Evolutionary conservation across 257 asterid species (phyloP).

Genomic region (Cruciata laevipes): DNA sequence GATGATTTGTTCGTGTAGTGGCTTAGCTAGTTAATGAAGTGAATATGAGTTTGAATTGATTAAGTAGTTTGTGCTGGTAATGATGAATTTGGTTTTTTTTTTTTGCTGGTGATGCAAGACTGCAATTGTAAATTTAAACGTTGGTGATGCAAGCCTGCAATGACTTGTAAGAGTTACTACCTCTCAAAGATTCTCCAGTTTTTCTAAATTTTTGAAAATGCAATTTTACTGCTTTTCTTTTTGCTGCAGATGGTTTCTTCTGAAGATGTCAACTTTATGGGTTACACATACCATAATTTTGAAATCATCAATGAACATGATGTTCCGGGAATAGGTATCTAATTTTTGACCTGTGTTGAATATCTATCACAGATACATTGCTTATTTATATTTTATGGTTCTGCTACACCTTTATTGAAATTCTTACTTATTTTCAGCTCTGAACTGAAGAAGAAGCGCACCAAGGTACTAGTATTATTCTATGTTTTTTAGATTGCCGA

Average conservation of each 20-base stretch:
- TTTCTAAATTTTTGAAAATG: neutral
- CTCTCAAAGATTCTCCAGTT: neutral
- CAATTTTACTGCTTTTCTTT: slow-evolving; percentile 11
- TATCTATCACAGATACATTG: too few species aligned
- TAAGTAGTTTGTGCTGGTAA: neutral
- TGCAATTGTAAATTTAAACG: too few species aligned
- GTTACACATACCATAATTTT: slow-evolving; percentile 91
- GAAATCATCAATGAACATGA: slow-evolving; percentile 89
- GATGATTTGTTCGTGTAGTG: neutral
- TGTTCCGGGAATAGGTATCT: slow-evolving; percentile 73
- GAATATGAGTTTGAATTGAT: neutral
- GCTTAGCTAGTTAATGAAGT: neutral
- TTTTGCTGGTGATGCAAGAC: too few species aligned
- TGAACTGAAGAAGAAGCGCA: slow-evolving; percentile 84
- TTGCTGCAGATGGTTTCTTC: slow-evolving; percentile 84
- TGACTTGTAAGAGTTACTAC: neutral
- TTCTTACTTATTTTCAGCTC: slow-evolving; percentile 40
- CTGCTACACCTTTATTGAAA: slow-evolving; percentile 10
- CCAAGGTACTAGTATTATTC: too few species aligned
- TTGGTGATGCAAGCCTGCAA: too few species aligned
- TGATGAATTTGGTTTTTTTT: too few species aligned
- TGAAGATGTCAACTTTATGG: slow-evolving; percentile 94
- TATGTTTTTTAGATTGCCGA: too few species aligned
- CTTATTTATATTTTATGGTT: neutral
- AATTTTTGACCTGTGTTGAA: slow-evolving; percentile 5